Percentiles rank a stretch among this genome's conserved stretches.
These are phyloP conservation scores for Spongispora temasekensis DNA, from an alignment of 1,284 basidiomycete genomes.

Conservation along the genomic window DNA sequence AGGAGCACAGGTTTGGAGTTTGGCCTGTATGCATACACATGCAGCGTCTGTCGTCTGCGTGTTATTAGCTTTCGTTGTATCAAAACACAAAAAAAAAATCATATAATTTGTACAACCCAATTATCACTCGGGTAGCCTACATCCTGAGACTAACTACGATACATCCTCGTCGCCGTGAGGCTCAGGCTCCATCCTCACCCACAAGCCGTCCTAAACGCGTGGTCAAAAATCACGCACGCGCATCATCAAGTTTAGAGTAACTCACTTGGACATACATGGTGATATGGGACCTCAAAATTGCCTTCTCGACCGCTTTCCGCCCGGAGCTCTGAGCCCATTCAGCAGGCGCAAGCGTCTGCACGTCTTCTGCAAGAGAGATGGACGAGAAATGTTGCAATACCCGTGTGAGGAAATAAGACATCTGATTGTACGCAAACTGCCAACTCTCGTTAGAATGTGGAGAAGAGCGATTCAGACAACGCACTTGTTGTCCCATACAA, in stretches of 20 bases:
- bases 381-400: constrained; percentile 41
- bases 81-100: constrained; percentile 17
- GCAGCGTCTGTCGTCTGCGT: constrained; percentile 7
- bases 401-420: constrained; percentile 42
- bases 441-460: background rate
- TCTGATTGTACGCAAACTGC: constrained; percentile 46
- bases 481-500: constrained; percentile 48
- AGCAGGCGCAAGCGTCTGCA: constrained; percentile 38
- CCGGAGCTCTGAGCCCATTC: constrained; percentile 27
- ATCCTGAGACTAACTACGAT: no score
- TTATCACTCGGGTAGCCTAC: no score
- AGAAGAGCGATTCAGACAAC: background rate
- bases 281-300: constrained; percentile 42
- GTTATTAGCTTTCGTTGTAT: constrained; percentile 14
- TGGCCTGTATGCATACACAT: constrained; percentile 9
- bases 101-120: constrained; percentile 9
- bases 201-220: constrained; percentile 15
- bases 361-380: constrained; percentile 38
- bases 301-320: constrained; percentile 32
- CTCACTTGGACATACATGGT: constrained; percentile 50
- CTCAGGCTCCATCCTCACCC: constrained; percentile 24
- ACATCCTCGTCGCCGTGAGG: no score
- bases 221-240: background rate
- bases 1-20: constrained; percentile 13
- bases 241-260: background rate